Evolutionary conservation across 2,329 filamentous ascomycete species (phyloP), one percentile per base, ranked within the genome.

Genomic region (Colletotrichum destructivum): DNA sequence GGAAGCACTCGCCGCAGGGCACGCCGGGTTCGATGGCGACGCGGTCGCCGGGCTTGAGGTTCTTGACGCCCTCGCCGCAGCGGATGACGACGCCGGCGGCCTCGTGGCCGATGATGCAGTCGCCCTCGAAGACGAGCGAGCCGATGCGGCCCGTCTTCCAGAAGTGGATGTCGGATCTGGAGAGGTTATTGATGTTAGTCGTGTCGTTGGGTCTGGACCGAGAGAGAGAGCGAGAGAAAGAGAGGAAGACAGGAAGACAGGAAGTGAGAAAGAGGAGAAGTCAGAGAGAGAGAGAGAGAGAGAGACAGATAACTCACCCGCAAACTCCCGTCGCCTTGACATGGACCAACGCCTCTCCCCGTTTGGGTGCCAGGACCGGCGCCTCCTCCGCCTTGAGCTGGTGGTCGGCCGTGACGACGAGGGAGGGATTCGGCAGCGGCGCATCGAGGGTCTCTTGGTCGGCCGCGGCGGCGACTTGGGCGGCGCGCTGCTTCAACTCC

Each of bases 11-110:
- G 13, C 84, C 85, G 76, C 91, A 93, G 0, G 91, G 89, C 1
- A 92, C 88, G 23, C 90, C 90, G 0, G 90, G 90, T 75, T 93
- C 91, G 18, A 93, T 81, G 4, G 91, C 91, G 12, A 93, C 90
- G 62, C 90, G 83, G 76, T 93, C 91, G 13, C 90, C 89, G 82
- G 85, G 83, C 74, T 86, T 84, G 15, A 92, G 76, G 69, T 84
- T 78, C 12, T 80, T 82, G 16, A 92, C 89, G 31, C 84, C 87
- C 62, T 88, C 82, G 21, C 90, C 89, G 73, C 85, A 86, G 76
- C 86, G 81, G 26, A 92, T 74, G 18, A 92, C 89, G 6, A 90
- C 77, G 6, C 90, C 91, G 12, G 90, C 87, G 4, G 87, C 89
- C 79, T 93, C 90, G 73, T 92, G 91, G 26, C 91, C 90, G 56